Percentiles rank a stretch among this genome's conserved stretches.
These are phyloP conservation scores for Aurinia saxatilis DNA, from an alignment of 345 rosid species.

Conservation along the genomic window DNA sequence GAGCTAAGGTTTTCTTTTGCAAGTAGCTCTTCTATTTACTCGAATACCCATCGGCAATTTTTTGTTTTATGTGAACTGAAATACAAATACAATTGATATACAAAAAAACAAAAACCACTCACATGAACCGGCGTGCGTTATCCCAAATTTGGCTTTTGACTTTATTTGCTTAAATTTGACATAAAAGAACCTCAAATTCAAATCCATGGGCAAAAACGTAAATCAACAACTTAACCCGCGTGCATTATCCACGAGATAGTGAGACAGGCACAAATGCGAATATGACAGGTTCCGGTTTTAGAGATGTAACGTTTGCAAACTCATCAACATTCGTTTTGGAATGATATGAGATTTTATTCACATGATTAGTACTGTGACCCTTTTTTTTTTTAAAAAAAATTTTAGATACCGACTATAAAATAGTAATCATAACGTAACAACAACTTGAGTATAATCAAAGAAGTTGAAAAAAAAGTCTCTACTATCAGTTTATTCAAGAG, in stretches of 20 bases:
- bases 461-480: neutral
- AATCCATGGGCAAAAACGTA: too few species aligned
- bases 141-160: too few species aligned
- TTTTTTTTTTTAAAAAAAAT: neutral
- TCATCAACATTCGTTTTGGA: conserved; percentile 10
- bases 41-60: too few species aligned
- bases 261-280: conserved; percentile 1
- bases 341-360: conserved; percentile 3
- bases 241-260: neutral
- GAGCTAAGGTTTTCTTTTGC: too few species aligned
- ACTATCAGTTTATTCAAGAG: neutral
- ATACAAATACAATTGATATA: too few species aligned
- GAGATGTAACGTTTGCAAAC: conserved; percentile 3
- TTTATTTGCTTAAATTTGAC: too few species aligned
- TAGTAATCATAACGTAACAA: neutral
- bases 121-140: too few species aligned
- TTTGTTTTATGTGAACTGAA: too few species aligned
- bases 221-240: neutral
- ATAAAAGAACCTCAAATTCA: too few species aligned
- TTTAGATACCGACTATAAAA: neutral
- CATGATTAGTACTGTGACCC: conserved; percentile 3
- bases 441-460: neutral
- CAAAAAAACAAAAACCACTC: too few species aligned
- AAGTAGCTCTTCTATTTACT: too few species aligned
- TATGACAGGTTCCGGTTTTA: conserved; percentile 1